Conservation (phyloP, 2,329 filamentous ascomycete species). For the Xylariaceae sp. region DNA sequence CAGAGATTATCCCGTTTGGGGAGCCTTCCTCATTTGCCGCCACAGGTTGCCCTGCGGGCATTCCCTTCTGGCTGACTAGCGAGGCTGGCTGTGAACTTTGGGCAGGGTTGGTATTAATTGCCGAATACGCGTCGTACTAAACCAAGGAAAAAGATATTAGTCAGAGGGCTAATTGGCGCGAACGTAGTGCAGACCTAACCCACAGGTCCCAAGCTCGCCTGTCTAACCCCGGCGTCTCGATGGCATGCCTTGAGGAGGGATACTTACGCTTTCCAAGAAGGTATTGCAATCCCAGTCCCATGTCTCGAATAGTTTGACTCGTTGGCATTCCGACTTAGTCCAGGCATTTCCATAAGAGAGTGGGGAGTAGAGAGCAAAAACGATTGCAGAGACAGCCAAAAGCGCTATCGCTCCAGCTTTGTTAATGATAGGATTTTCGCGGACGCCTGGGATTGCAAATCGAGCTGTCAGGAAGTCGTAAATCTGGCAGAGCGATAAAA, state of each 20-base stretch:
- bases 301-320: slow-evolving; percentile 81
- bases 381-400: slow-evolving; percentile 73
- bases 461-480: slow-evolving; percentile 85
- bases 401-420: slow-evolving; percentile 75
- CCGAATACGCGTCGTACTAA: slow-evolving; percentile 58
- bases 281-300: slow-evolving; percentile 99
- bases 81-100: slow-evolving; percentile 35
- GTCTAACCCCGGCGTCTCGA: slow-evolving; percentile 40
- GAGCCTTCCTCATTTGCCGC: slow-evolving; percentile 30
- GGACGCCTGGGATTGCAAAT: slow-evolving; percentile 69
- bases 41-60: slow-evolving; percentile 36
- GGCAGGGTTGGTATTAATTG: slow-evolving; percentile 34
- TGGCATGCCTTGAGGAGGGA: slow-evolving; percentile 45
- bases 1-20: slow-evolving; percentile 49
- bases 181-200: neutral
- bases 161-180: neutral
- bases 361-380: slow-evolving; percentile 85
- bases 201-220: slow-evolving; percentile 7
- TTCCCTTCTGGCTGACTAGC: slow-evolving; percentile 29
- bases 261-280: slow-evolving; percentile 84
- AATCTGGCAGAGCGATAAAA: slow-evolving; percentile 86
- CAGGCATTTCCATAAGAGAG: slow-evolving; percentile 92
- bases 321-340: slow-evolving; percentile 87
- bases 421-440: slow-evolving; percentile 74
- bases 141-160: slow-evolving; percentile 40